Percentiles rank a stretch among this genome's conserved stretches.
phyloP scores from a whole-genome alignment of 352 stramenopile species.

The Globisporangium barbulae region DNA sequence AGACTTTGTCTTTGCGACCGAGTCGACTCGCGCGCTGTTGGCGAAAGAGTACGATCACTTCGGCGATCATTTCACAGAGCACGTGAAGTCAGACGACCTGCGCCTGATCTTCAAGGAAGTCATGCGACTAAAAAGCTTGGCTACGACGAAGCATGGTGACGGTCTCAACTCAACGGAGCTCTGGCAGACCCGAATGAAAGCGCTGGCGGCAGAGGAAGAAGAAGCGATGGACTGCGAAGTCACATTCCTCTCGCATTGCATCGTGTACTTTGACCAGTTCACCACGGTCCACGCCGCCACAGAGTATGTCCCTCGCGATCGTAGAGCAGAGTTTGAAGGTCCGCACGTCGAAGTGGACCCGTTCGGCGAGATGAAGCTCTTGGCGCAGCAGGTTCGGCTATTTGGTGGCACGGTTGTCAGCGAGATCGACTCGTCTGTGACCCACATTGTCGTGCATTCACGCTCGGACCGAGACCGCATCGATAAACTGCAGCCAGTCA shows the following conservation, averaged over 20 bases:
- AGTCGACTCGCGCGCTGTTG: constrained; percentile 40
- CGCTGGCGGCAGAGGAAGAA: constrained; percentile 51
- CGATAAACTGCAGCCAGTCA: constrained; percentile 35
- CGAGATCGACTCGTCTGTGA: constrained; percentile 45
- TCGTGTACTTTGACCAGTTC: constrained; percentile 61
- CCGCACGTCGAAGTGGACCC: constrained; percentile 18
- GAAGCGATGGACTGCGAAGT: constrained; percentile 62
- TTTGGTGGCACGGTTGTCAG: constrained; percentile 43
- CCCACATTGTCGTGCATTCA: constrained; percentile 53
- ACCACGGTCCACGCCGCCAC: constrained; percentile 12
- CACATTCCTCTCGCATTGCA: constrained; percentile 76
- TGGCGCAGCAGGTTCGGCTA: constrained; percentile 57
- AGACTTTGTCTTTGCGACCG: constrained; percentile 76
- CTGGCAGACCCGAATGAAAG: constrained; percentile 50
- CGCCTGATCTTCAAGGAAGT: constrained; percentile 47
- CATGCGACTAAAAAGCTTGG: not conserved
- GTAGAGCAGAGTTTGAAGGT: not conserved
- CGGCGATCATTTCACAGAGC: constrained; percentile 73
- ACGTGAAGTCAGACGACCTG: constrained; percentile 45
- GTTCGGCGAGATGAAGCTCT: constrained; percentile 41
- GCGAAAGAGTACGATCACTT: constrained; percentile 71
- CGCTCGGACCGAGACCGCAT: constrained; percentile 25
- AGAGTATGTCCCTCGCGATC: not conserved
- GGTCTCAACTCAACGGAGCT: constrained; percentile 4
- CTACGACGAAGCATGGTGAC: not conserved